Percentiles rank a stretch among this genome's conserved stretches.
These are phyloP conservation scores for Naganishia sp. DNA, from an alignment of 1,284 basidiomycete genomes.

Conservation along the genomic window DNA sequence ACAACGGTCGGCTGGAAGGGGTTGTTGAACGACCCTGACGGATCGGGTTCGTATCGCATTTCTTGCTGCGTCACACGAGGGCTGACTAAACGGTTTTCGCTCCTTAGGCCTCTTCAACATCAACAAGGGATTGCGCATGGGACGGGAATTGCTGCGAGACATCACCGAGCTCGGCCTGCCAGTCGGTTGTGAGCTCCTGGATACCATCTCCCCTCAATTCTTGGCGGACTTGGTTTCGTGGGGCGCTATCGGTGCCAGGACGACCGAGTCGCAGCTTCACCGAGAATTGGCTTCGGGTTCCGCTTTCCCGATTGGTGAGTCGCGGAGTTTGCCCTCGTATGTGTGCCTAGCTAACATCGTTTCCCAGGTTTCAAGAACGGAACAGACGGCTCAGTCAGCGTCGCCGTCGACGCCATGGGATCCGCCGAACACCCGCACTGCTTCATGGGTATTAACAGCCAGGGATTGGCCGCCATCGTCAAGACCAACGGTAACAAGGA, in stretches of 20 bases:
- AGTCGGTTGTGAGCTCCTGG: slow-evolving; percentile 81
- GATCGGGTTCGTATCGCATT: not conserved
- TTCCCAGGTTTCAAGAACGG: slow-evolving; percentile 73
- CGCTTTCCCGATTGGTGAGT: slow-evolving; percentile 73
- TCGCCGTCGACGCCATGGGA: slow-evolving; percentile 93
- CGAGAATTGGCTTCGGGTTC: slow-evolving; percentile 87
- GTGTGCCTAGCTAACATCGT: slow-evolving; percentile 67
- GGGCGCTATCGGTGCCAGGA: slow-evolving; percentile 97
- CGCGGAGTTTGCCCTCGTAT: too few relatives aligned
- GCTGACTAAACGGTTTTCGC: not conserved
- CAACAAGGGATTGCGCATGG: slow-evolving; percentile 92
- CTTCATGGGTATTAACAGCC: slow-evolving; percentile 97
- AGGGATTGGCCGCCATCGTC: slow-evolving; percentile 87
- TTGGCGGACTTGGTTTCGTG: slow-evolving; percentile 75
- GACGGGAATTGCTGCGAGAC: slow-evolving; percentile 82
- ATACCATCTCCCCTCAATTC: slow-evolving; percentile 58
- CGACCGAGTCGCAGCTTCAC: slow-evolving; percentile 91
- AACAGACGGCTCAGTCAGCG: slow-evolving; percentile 66
- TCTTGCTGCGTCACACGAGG: too few relatives aligned
- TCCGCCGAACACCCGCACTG: slow-evolving; percentile 88
- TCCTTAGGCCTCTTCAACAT: slow-evolving; percentile 61
- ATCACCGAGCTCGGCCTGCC: slow-evolving; percentile 82
- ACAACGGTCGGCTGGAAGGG: slow-evolving; percentile 93
- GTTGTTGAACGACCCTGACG: slow-evolving; percentile 70
- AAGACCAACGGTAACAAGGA: slow-evolving; percentile 89